Evolutionary conservation across 176 grass and related monocot genomes (phyloP).

Genomic region (Phoenix roebelenii): DNA sequence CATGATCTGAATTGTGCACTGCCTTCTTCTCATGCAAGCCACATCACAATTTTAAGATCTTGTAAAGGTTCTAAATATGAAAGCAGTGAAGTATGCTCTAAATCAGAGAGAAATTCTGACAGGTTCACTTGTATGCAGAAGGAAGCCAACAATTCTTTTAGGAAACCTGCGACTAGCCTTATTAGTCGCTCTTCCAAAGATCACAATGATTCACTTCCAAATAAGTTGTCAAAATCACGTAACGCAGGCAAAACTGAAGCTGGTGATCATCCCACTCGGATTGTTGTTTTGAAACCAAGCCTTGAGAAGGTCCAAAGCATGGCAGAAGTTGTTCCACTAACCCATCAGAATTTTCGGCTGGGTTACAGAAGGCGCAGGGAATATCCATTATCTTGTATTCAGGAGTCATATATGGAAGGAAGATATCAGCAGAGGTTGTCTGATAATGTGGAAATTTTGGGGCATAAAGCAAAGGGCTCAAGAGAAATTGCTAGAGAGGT

Average conservation of each 20-base stretch:
- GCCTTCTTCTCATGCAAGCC: slow-evolving; percentile 42
- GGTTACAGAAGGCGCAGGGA: slow-evolving; percentile 27
- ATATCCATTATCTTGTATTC: slow-evolving; percentile 19
- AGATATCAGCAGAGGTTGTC: slow-evolving; percentile 10
- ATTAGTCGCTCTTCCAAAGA: slow-evolving; percentile 30
- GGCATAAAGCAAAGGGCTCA: slow-evolving; percentile 42
- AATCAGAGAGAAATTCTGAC: slow-evolving; percentile 25
- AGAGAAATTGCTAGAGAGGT: slow-evolving; percentile 77
- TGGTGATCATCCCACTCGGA: slow-evolving; percentile 41
- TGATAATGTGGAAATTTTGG: slow-evolving; percentile 9
- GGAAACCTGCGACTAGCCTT: slow-evolving; percentile 31
- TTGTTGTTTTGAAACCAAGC: slow-evolving; percentile 84
- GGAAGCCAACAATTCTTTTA: slow-evolving; percentile 27
- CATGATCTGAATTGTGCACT: slow-evolving; percentile 32
- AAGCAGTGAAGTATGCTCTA: slow-evolving; percentile 8
- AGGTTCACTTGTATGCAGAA: slow-evolving; percentile 21
- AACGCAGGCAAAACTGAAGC: slow-evolving; percentile 31
- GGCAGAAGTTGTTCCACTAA: slow-evolving; percentile 24
- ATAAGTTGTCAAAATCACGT: slow-evolving; percentile 54
- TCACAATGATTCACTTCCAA: slow-evolving; percentile 40
- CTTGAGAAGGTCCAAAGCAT: slow-evolving; percentile 52
- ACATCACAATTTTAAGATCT: slow-evolving; percentile 84
- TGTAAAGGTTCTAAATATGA: slow-evolving; percentile 35
- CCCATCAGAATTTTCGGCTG: slow-evolving; percentile 30
- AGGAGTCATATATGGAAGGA: slow-evolving; percentile 29